Base-by-base conservation (phyloP, 208 protist species). In the Leishmania tarentolae region DNA sequence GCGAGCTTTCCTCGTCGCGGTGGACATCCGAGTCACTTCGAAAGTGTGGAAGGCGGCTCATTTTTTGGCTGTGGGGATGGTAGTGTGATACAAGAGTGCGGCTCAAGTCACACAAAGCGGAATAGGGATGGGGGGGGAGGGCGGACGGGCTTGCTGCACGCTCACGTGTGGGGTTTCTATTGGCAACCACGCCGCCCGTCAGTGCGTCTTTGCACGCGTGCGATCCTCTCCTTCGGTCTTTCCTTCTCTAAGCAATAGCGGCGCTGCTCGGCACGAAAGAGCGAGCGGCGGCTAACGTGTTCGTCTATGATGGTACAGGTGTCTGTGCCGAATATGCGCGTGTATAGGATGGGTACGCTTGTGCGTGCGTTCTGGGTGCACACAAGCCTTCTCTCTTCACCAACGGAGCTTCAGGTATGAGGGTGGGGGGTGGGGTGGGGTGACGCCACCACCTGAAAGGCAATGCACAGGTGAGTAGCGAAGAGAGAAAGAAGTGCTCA, bases 1-100 rank as follows among this genome's bases (percentile, higher is more conserved):
- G 68, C 52, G 84, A 88, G 11, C 81, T 59, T n/a, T 79, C 82
- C 4, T 80, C 84, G 42, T 86, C 79, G 7, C 61, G 56, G 35
- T 82, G 79, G 5, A 83, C 61, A 24, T 68, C 83, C 8, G 81
- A 21, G 59, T 65, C 73, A 56, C 75, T 84, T 37, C 68, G 31
- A 44, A 83, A 74, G 47, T 75, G 52, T 4, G 74, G 35, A 19
- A 83, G 40, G n/a, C 56, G 52, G 50, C 80, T 52, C 86, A 84
- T 82, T 46, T 6, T 59, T n/a, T 76, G 24, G 3, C 47, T 44
- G 50, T 31, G 28, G 68, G 17, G 44, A 44, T 52, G 68, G 42
- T n/a, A 28, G 2, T 4, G 37, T 46, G 24, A 46, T 73, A 28
- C 9, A 46, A 50, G 44, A 72, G 15, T 24, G 40, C 46, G 66